Percentiles rank a stretch among this genome's conserved stretches.
Conservation (phyloP, 805 yeast species). For the Candida sphagnicola region DNA sequence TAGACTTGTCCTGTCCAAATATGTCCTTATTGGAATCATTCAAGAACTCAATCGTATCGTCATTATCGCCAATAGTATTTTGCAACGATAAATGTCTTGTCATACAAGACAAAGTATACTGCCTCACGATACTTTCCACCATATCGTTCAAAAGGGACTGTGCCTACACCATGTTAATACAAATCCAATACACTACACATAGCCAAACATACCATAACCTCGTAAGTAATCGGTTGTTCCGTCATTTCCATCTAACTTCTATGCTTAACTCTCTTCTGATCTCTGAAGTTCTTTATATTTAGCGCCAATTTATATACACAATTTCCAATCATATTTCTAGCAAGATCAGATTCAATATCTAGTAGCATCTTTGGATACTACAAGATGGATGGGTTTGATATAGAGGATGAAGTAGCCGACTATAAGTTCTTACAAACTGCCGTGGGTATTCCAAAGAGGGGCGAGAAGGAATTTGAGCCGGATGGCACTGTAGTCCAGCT, state of each 20-base stretch:
- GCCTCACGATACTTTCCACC: slow-evolving; percentile 28
- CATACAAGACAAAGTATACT: slow-evolving; percentile 21
- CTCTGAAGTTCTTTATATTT: too few relatives aligned
- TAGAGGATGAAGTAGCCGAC: slow-evolving; percentile 31
- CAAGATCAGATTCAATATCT: too few relatives aligned
- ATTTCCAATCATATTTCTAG: too few relatives aligned
- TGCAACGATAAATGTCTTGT: slow-evolving; percentile 18
- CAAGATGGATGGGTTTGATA: slow-evolving; percentile 6
- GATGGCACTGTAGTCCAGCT: slow-evolving; percentile 62
- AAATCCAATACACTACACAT: background rate
- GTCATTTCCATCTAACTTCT: slow-evolving; percentile 9
- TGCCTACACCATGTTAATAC: slow-evolving; percentile 16
- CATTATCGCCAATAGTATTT: slow-evolving; percentile 13
- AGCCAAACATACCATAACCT: slow-evolving; percentile 15
- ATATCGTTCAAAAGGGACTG: slow-evolving; percentile 33
- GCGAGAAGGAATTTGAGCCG: slow-evolving; percentile 84
- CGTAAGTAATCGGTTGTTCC: slow-evolving; percentile 16
- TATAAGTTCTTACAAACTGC: slow-evolving; percentile 20
- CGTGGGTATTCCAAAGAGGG: slow-evolving; percentile 56
- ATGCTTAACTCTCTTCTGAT: too few relatives aligned
- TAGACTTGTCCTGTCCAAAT: slow-evolving; percentile 47
- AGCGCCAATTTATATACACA: too few relatives aligned
- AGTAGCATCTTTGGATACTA: background rate
- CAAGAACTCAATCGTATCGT: slow-evolving; percentile 7
- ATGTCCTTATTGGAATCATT: slow-evolving; percentile 33